phyloP scores from a whole-genome alignment of 768 basidiomycete genomes.

The Russula ochroleuca region DNA sequence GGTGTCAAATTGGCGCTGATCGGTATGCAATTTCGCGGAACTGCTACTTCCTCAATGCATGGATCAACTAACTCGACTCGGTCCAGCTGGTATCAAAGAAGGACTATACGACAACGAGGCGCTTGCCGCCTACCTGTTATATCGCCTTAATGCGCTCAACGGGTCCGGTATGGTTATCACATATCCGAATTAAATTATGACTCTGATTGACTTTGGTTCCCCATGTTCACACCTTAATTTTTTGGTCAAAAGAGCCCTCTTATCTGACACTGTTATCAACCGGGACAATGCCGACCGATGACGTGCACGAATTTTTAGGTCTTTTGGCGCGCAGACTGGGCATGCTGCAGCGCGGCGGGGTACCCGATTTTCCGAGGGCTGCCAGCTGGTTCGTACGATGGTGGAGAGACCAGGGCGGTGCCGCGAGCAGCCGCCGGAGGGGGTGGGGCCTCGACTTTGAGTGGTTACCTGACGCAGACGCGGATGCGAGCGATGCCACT shows the following conservation, averaged over 20 bases:
- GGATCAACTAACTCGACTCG: constrained; percentile 4
- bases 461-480: constrained; percentile 41
- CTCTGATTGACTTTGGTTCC: background rate
- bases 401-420: constrained; percentile 77
- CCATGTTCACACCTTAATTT: background rate
- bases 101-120: constrained; percentile 82
- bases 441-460: constrained; percentile 88
- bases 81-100: constrained; percentile 90
- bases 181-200: background rate
- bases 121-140: constrained; percentile 81
- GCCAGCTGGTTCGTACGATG: constrained; percentile 79
- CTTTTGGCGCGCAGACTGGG: constrained; percentile 69
- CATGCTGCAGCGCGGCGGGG: constrained; percentile 77
- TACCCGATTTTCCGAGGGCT: constrained; percentile 64
- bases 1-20: constrained; percentile 92
- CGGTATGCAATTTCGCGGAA: constrained; percentile 48
- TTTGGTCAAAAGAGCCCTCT: constrained; percentile 50
- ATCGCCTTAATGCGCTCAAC: constrained; percentile 75
- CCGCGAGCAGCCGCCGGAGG: constrained; percentile 35
- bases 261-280: constrained; percentile 61
- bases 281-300: constrained; percentile 51
- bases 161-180: constrained; percentile 52
- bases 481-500: constrained; percentile 30
- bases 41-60: background rate
- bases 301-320: constrained; percentile 62